Conservation (phyloP, 352 stramenopile genomes). For the Pythium volutum region DNA sequence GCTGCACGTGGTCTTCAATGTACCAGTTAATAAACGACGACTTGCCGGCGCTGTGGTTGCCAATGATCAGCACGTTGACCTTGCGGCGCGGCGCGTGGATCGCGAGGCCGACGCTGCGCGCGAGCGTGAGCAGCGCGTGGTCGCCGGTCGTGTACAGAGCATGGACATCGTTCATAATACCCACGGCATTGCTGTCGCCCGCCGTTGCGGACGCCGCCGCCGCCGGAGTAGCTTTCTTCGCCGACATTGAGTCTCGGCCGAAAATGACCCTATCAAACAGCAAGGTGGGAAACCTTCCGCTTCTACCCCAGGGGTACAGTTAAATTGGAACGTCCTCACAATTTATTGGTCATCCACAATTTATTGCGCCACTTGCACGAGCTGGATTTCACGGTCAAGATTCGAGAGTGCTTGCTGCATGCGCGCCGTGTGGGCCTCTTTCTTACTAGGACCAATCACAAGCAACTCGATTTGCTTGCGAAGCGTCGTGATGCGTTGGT, state of each 20-base stretch:
- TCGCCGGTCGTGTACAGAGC: constrained; percentile 31
- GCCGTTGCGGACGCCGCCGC: neutral
- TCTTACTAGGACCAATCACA: constrained; percentile 25
- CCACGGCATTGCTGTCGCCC: constrained; percentile 30
- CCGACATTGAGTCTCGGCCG: neutral
- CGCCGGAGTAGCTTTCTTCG: constrained; percentile 1
- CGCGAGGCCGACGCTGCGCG: constrained; percentile 31
- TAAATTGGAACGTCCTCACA: neutral
- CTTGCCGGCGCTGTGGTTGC: constrained; percentile 74
- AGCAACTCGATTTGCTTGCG: constrained; percentile 27
- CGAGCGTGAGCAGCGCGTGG: constrained; percentile 27
- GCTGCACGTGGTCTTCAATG: constrained; percentile 51
- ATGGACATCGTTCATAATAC: constrained; percentile 40
- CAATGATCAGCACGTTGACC: constrained; percentile 66
- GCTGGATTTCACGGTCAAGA: constrained; percentile 36
- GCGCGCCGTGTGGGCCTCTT: constrained; percentile 27
- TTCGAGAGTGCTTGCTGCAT: constrained; percentile 35
- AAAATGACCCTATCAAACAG: neutral
- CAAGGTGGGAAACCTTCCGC: neutral
- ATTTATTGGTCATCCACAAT: constrained; percentile 9
- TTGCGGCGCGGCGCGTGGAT: constrained; percentile 58
- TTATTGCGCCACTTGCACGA: constrained; percentile 21
- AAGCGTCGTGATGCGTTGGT: constrained; percentile 20
- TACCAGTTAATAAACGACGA: constrained; percentile 80
- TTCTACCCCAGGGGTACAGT: neutral